phyloP scores from a whole-genome alignment of 2,329 filamentous ascomycete genomes.

The Hypoxylon sp. region DNA sequence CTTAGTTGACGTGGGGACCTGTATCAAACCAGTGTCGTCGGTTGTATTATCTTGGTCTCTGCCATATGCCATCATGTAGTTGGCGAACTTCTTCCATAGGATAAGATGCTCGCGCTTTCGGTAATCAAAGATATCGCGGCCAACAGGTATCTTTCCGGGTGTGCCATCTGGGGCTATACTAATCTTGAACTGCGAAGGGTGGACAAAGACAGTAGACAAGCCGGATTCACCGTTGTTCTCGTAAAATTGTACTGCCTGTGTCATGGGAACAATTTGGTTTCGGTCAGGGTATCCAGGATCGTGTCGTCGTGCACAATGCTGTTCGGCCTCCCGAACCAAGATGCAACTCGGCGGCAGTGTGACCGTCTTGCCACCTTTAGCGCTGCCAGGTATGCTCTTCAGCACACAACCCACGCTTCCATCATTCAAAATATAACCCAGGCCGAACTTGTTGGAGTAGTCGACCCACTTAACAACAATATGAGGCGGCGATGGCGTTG shows the following conservation, averaged over 20 bases:
- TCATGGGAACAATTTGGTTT: slow-evolving; percentile 75
- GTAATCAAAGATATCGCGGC: slow-evolving; percentile 75
- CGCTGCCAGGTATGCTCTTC: slow-evolving; percentile 67
- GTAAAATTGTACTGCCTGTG: slow-evolving; percentile 78
- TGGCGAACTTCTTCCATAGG: slow-evolving; percentile 80
- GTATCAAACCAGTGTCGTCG: slow-evolving; percentile 62
- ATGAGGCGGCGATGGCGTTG: slow-evolving; percentile 70
- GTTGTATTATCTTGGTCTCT: slow-evolving; percentile 73
- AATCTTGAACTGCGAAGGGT: slow-evolving; percentile 73
- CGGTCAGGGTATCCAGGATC: slow-evolving; percentile 70
- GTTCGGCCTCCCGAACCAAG: slow-evolving; percentile 78
- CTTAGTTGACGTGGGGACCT: slow-evolving; percentile 58
- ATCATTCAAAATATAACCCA: slow-evolving; percentile 87
- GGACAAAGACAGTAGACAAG: slow-evolving; percentile 73
- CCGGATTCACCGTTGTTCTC: slow-evolving; percentile 78
- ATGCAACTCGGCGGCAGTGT: slow-evolving; percentile 78
- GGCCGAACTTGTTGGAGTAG: slow-evolving; percentile 88
- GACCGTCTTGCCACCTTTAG: slow-evolving; percentile 64
- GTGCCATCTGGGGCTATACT: slow-evolving; percentile 70
- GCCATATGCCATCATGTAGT: slow-evolving; percentile 81
- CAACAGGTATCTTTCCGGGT: slow-evolving; percentile 72
- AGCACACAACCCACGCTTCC: slow-evolving; percentile 82
- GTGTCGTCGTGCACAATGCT: slow-evolving; percentile 74
- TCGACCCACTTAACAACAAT: slow-evolving; percentile 87
- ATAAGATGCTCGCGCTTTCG: slow-evolving; percentile 76